Percentiles rank a stretch among this genome's conserved stretches.
phyloP scores from a whole-genome alignment of 768 basidiomycete species.

The Lactifluus echinatus region DNA sequence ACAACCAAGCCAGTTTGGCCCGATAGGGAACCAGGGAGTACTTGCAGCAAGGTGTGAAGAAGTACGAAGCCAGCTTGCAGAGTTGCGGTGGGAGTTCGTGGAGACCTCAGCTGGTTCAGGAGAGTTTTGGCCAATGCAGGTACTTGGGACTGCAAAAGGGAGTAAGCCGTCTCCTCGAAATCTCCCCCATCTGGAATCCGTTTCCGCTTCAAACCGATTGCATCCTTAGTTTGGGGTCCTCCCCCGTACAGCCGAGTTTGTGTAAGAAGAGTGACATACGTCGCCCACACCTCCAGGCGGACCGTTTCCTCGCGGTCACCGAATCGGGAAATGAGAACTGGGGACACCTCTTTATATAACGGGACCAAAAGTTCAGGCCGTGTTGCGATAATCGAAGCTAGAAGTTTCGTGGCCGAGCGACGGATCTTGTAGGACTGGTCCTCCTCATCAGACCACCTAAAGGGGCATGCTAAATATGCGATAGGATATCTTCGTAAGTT shows the following conservation, averaged over 20 bases:
- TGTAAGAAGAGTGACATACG: constrained; percentile 71
- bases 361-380: constrained; percentile 77
- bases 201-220: constrained; percentile 61
- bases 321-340: constrained; percentile 83
- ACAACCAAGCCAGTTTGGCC: constrained; percentile 57
- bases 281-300: constrained; percentile 83
- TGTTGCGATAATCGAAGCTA: constrained; percentile 78
- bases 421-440: constrained; percentile 98
- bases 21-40: constrained; percentile 78
- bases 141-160: constrained; percentile 65
- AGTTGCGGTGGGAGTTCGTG: constrained; percentile 68
- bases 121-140: constrained; percentile 72
- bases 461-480: background rate
- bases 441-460: constrained; percentile 93
- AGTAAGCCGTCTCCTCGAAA: constrained; percentile 64
- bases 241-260: constrained; percentile 81
- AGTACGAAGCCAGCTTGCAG: constrained; percentile 83
- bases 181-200: constrained; percentile 69
- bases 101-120: constrained; percentile 74
- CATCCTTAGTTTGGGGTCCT: constrained; percentile 42
- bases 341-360: constrained; percentile 79
- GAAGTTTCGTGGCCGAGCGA: constrained; percentile 84
- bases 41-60: constrained; percentile 63
- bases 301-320: constrained; percentile 95
- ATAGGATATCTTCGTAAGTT: constrained; percentile 8